phyloP scores from a whole-genome alignment of 2,329 filamentous ascomycete species.

The Colletotrichum gigasporum region DNA sequence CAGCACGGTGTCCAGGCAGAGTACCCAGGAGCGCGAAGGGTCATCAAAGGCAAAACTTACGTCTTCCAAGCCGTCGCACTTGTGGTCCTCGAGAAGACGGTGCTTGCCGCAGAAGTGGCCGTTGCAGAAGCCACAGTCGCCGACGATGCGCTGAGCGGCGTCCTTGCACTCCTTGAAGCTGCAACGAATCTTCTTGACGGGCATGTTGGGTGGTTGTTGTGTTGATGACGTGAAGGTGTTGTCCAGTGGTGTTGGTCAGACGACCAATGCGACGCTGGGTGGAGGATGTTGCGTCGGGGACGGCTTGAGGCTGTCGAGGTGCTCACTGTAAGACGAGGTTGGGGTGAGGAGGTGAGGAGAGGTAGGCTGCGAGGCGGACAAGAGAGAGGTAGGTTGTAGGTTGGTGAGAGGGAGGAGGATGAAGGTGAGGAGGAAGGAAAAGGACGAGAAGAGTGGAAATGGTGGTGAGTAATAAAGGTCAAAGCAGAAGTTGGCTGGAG shows the following conservation, averaged over 20 bases:
- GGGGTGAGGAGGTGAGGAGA: background rate
- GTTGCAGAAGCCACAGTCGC: constrained; percentile 94
- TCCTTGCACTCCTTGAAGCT: constrained; percentile 90
- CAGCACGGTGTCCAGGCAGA: constrained; percentile 49
- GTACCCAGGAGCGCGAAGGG: constrained; percentile 45
- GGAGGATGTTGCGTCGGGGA: constrained; percentile 2
- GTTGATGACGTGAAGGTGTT: constrained; percentile 1
- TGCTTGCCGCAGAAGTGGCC: constrained; percentile 97
- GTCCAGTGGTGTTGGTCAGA: constrained; percentile 4
- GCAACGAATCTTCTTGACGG: constrained; percentile 84
- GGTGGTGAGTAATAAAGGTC: constrained; percentile 22
- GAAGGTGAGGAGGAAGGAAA: background rate
- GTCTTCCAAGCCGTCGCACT: constrained; percentile 91
- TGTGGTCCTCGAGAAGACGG: constrained; percentile 91
- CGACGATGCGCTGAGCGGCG: constrained; percentile 89
- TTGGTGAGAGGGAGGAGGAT: background rate
- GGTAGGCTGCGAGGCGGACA: background rate
- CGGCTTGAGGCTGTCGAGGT: background rate
- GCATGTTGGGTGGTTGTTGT: constrained; percentile 54
- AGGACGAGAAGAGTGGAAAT: background rate
- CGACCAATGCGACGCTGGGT: background rate
- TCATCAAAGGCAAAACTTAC: constrained; percentile 60
- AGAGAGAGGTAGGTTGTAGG: background rate
- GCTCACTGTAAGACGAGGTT: background rate
- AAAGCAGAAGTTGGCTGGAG: constrained; percentile 24